Evolutionary conservation across 495 filamentous ascomycete species (phyloP).

Genomic region (Cercophora sp.): DNA sequence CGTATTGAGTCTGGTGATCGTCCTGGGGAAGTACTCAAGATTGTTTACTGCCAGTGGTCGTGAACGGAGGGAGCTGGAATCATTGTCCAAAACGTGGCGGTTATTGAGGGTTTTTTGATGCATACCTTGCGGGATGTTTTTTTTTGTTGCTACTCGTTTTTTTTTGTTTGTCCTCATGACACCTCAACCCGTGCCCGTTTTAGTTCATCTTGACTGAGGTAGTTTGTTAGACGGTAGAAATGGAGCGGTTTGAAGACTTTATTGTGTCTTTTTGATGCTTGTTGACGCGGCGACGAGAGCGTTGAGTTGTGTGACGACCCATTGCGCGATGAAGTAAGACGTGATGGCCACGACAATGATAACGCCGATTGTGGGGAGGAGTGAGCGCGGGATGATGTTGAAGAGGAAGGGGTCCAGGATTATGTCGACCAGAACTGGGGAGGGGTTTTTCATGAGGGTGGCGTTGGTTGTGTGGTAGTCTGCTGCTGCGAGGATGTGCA

Average conservation of each 20-base stretch:
- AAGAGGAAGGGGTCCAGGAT: constrained; percentile 83
- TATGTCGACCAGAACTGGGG: constrained; percentile 74
- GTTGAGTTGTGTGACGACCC: constrained; percentile 35
- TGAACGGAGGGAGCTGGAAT: too few species aligned
- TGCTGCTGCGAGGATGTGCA: constrained; percentile 71
- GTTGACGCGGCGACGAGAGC: background rate
- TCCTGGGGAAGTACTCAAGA: constrained; percentile 1
- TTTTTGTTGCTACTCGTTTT: background rate
- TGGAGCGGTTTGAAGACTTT: constrained; percentile 6
- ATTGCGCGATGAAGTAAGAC: constrained; percentile 43
- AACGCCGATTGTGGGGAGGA: constrained; percentile 63
- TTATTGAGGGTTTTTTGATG: too few species aligned
- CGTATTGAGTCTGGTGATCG: background rate
- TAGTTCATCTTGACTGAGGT: too few species aligned
- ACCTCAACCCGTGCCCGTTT: too few species aligned
- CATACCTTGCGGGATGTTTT: constrained; percentile 1
- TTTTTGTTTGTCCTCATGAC: too few species aligned
- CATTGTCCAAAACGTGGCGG: too few species aligned
- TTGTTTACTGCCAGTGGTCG: constrained; percentile 3
- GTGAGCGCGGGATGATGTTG: constrained; percentile 66
- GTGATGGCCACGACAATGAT: constrained; percentile 52
- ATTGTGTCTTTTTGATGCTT: constrained; percentile 33
- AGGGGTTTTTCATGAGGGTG: constrained; percentile 71
- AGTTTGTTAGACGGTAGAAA: constrained; percentile 7
- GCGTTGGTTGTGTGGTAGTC: constrained; percentile 75